Evolutionary conservation across 228 moss, liverwort and hornwort genomes (phyloP), one percentile per base, ranked within the genome.

Genomic region (Sphagnum magellanicum): DNA sequence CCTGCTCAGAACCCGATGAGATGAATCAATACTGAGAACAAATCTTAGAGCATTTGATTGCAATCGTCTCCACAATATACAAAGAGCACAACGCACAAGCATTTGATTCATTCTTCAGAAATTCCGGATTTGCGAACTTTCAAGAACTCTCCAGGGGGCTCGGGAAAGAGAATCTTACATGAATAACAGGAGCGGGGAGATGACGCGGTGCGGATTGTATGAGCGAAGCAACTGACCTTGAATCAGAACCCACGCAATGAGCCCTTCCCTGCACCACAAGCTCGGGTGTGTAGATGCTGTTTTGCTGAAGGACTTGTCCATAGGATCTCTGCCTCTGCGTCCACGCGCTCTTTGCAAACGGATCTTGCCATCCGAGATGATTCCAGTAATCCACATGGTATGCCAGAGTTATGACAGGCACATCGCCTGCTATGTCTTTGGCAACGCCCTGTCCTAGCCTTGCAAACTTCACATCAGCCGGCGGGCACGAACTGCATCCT

Each of bases 321-420:
- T 97, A 97, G 8, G 89, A 74, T 15, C 91, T 91, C 75, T 97
- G 97, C 71, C 90, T 86, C 68, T 91, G 80, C 5, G 93, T 93
- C 97, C 97, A 97, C 4, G 83, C 74, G 59, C 81, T 71, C 69
- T 90, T 93, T 10, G 88, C 85, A 51, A 97, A 93, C 6, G 97
- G 93, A 87, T 97, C 97, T 70, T 89, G 91, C 97, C 97, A 97
- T 17, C 97, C 97, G n/a, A 97, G 74, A 67, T 97, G 91, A 66
- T 97, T 93, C 97, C 97, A 97, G 71, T 91, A 93, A 63, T 97
- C 91, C 59, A 97, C 97, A 70, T 97, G 97, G 76, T 80, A 97
- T n/a, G 93, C 93, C 72, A 97, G 68, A 53, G 93, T 73, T 58
- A 97, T 77, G 5, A 93, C 84, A 10, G 88, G 81, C 10, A 81